phyloP scores from a whole-genome alignment of 1,284 basidiomycete species.

The Moesziomyces sp. region DNA sequence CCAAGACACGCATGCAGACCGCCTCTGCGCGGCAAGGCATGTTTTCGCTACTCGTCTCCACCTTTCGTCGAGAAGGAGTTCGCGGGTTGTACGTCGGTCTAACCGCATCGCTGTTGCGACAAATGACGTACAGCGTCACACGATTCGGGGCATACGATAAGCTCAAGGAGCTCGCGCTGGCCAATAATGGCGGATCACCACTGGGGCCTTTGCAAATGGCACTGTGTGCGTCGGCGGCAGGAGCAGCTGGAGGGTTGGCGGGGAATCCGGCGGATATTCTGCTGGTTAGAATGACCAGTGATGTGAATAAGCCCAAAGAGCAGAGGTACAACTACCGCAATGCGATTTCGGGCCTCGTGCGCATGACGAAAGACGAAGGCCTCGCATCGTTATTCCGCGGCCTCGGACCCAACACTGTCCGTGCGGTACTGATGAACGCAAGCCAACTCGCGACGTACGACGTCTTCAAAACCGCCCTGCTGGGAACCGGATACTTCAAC shows the following conservation, averaged over 20 bases:
- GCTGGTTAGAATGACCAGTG: constrained; percentile 69
- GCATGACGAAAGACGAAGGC: constrained; percentile 71
- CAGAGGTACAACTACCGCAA: constrained; percentile 67
- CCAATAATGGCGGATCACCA: constrained; percentile 17
- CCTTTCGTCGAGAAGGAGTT: constrained; percentile 50
- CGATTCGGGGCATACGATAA: constrained; percentile 65
- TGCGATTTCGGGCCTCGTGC: constrained; percentile 69
- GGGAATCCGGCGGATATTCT: constrained; percentile 71
- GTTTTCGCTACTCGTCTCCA: constrained; percentile 46
- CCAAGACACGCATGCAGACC: constrained; percentile 68
- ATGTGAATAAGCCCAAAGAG: constrained; percentile 63
- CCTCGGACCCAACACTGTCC: constrained; percentile 70
- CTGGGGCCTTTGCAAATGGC: constrained; percentile 54
- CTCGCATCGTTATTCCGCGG: constrained; percentile 69
- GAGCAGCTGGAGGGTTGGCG: constrained; percentile 62
- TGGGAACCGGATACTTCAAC: constrained; percentile 66
- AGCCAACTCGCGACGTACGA: constrained; percentile 69
- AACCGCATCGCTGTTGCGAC: constrained; percentile 58
- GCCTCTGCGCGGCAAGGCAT: constrained; percentile 53
- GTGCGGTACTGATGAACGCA: constrained; percentile 72
- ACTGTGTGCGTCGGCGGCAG: constrained; percentile 54
- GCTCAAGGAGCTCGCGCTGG: constrained; percentile 50
- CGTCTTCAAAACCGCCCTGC: constrained; percentile 71
- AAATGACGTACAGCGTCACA: constrained; percentile 66
- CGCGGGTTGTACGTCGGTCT: constrained; percentile 64